Base-by-base conservation (phyloP, 2,329 filamentous ascomycete species). In the Fusarium haematococcum region DNA sequence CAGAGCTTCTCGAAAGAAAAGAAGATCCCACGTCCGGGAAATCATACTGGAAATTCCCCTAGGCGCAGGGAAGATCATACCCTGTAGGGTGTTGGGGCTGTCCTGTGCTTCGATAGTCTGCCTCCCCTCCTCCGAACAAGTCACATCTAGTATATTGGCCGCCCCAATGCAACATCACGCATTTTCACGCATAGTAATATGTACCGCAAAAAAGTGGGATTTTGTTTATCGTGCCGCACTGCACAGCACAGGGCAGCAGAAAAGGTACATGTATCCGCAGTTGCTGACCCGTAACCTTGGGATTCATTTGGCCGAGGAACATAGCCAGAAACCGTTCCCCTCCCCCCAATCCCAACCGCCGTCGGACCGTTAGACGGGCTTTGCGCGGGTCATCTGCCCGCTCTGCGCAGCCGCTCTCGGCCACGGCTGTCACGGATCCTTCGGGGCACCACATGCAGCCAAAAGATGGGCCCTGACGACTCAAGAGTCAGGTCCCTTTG, bases 1-100 rank as follows among this genome's bases (percentile, higher is more conserved):
- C 54, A 64, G 60, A 74, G 56, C 71, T 74, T 74, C 71, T 74
- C 71, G 71, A 74, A 74, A 71, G 48, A 74, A 72, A 74, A 72
- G 71, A 74, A 74, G 71, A 62, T 56, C 57, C 41, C 57, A 52
- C 60, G 70, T 67, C 65, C 65, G 50, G 35, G 32, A 60, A 45
- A 30, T 60, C 66, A 45, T 70, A 35, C 20, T 45, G 66, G n/a
- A 66, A 73, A 73, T 68, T 68, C 64, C 71, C 68, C 70, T 74
- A 74, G 67, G 67, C 56, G 57, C 60, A 64, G 70, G 25, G 68
- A 69, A 65, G 60, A 74, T 71, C 71, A 60, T 65, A 27, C 71
- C 63, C 41, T 69, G 33, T 11, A 41, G 68, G 20, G 23, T 43
- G 25, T 6, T 45, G 18, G 25, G 23, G 30, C 45, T 48, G 37